Conservation (phyloP, 768 basidiomycete genomes). For the Gloeopeniophorella convolvens region DNA sequence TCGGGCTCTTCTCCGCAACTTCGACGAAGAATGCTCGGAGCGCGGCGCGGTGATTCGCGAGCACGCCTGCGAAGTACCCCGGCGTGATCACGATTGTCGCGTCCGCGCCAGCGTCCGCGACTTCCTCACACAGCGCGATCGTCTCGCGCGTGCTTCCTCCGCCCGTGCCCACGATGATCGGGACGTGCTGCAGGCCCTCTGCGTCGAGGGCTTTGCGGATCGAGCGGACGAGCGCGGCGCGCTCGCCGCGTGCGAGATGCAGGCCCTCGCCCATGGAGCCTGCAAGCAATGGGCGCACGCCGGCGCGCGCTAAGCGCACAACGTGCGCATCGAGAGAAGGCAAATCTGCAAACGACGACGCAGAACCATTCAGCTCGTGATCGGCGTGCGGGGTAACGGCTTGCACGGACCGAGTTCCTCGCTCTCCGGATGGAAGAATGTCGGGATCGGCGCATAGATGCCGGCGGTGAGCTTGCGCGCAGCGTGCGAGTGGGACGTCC, state of each 20-base stretch:
- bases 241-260: slow-evolving; percentile 64
- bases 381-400: not conserved
- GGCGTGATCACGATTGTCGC: slow-evolving; percentile 79
- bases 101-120: slow-evolving; percentile 82
- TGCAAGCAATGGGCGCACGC: slow-evolving; percentile 64
- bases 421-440: slow-evolving; percentile 69
- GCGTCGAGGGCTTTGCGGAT: slow-evolving; percentile 68
- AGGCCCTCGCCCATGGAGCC: slow-evolving; percentile 87
- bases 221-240: slow-evolving; percentile 53
- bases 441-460: slow-evolving; percentile 79
- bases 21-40: slow-evolving; percentile 76
- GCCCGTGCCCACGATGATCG: slow-evolving; percentile 80
- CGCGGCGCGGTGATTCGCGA: slow-evolving; percentile 54
- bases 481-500: slow-evolving; percentile 22
- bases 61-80: slow-evolving; percentile 80
- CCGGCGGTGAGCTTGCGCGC: slow-evolving; percentile 63
- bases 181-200: slow-evolving; percentile 49
- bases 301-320: slow-evolving; percentile 53
- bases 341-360: slow-evolving; percentile 53
- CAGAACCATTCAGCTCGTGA: too few relatives aligned
- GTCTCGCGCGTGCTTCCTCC: slow-evolving; percentile 81
- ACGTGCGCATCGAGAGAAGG: slow-evolving; percentile 64
- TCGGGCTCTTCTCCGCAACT: slow-evolving; percentile 70
- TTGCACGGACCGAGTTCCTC: slow-evolving; percentile 72
- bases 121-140: slow-evolving; percentile 64